Conservation (phyloP, 495 filamentous ascomycete genomes). For the Aspergillus olivimuriae region DNA sequence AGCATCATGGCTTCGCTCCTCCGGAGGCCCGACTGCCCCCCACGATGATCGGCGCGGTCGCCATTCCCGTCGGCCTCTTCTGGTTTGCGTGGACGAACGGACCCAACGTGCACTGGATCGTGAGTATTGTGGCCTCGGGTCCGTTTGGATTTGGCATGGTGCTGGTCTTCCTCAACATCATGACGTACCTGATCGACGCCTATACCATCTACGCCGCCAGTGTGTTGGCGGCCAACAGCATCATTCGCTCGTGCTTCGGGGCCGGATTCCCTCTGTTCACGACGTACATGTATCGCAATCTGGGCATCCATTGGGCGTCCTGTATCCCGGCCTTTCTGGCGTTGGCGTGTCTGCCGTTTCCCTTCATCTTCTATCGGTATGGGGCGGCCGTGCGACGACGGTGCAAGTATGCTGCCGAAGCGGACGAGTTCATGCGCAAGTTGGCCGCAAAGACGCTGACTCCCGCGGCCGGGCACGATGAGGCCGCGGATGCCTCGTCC, state of each 20-base stretch:
- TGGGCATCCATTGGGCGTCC: conserved; percentile 71
- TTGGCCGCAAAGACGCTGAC: conserved; percentile 11
- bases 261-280: conserved; percentile 71
- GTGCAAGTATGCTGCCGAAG: conserved; percentile 64
- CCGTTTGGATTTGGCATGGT: conserved; percentile 66
- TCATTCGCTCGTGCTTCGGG: conserved; percentile 58
- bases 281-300: conserved; percentile 55
- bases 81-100: conserved; percentile 58
- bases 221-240: conserved; percentile 62
- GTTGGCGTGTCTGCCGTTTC: conserved; percentile 60
- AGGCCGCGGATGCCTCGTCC: not conserved
- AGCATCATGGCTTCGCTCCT: conserved; percentile 23
- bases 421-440: conserved; percentile 30
- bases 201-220: conserved; percentile 69
- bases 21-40: conserved; percentile 33
- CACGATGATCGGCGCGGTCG: conserved; percentile 24
- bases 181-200: conserved; percentile 65
- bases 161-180: conserved; percentile 56
- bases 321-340: conserved; percentile 64
- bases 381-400: conserved; percentile 50
- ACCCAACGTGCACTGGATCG: conserved; percentile 55
- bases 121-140: conserved; percentile 48
- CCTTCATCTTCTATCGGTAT: conserved; percentile 63
- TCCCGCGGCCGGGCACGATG: not conserved
- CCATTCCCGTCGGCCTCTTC: conserved; percentile 42